Percentiles rank a stretch among this genome's conserved stretches.
Evolutionary conservation across 2,329 filamentous ascomycete species (phyloP).

Genomic region (Exophiala dermatitidis): DNA sequence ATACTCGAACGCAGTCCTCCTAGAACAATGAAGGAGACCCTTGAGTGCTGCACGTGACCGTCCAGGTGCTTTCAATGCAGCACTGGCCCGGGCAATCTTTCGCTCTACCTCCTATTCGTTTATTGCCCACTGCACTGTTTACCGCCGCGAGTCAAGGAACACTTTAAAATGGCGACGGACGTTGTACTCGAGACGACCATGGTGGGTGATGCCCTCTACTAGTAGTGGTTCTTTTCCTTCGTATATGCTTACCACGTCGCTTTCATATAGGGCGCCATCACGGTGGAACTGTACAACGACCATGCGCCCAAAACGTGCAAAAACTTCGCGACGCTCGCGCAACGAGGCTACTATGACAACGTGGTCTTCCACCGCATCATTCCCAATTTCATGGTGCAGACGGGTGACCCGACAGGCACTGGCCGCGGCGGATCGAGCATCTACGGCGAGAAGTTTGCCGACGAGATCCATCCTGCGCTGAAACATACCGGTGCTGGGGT

Average conservation of each 20-base stretch:
- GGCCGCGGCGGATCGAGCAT: slow-evolving; percentile 83
- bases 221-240: slow-evolving; percentile 17
- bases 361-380: slow-evolving; percentile 92
- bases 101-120: too few relatives aligned
- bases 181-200: slow-evolving; percentile 79
- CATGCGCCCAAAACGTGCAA: slow-evolving; percentile 84
- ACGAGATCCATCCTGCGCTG: slow-evolving; percentile 71
- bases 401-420: slow-evolving; percentile 87
- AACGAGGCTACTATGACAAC: slow-evolving; percentile 79
- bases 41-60: too few relatives aligned
- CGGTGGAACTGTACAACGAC: slow-evolving; percentile 78
- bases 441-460: slow-evolving; percentile 88
- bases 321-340: slow-evolving; percentile 76
- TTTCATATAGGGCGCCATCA: slow-evolving; percentile 62
- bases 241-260: slow-evolving; percentile 3
- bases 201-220: slow-evolving; percentile 44
- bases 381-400: slow-evolving; percentile 92
- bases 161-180: slow-evolving; percentile 60
- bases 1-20: too few relatives aligned
- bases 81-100: too few relatives aligned
- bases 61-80: too few relatives aligned
- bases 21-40: too few relatives aligned
- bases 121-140: too few relatives aligned
- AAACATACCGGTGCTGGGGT: slow-evolving; percentile 91
- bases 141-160: neutral